These are phyloP conservation scores for Fusarium veterinarium DNA, from an alignment of 2,329 filamentous ascomycete species.

Conservation along the genomic window DNA sequence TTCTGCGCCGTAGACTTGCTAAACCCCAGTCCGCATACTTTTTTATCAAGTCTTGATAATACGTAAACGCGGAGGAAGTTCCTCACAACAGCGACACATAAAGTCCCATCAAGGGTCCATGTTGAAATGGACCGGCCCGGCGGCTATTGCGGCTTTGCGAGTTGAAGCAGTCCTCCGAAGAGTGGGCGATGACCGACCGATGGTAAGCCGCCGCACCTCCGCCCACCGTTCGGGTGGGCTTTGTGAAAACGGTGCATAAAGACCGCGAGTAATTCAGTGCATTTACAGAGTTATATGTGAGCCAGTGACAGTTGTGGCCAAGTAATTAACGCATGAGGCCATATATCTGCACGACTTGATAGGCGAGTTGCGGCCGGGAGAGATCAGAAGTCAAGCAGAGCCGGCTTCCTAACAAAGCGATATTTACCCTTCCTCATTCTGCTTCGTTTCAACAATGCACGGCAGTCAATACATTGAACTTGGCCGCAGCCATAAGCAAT, in stretches of 20 bases:
- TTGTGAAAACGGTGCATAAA: constrained; percentile 24
- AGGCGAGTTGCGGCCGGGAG: not conserved
- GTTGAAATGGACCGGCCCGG: constrained; percentile 44
- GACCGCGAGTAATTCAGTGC: constrained; percentile 6
- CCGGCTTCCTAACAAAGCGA: not conserved
- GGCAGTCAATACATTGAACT: not conserved
- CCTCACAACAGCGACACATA: constrained; percentile 7
- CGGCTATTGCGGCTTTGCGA: constrained; percentile 45
- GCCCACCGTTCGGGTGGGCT: constrained; percentile 18
- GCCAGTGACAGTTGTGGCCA: not conserved
- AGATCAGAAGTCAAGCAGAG: not conserved
- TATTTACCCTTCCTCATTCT: not conserved
- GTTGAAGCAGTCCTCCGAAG: constrained; percentile 30
- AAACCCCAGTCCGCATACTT: not conserved
- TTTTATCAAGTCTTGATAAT: not conserved
- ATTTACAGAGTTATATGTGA: not conserved
- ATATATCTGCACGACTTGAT: not conserved
- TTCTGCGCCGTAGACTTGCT: constrained; percentile 21
- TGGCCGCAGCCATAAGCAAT: constrained; percentile 12
- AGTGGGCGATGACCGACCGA: constrained; percentile 35
- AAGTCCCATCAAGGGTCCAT: constrained; percentile 21
- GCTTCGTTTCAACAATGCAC: constrained; percentile 16
- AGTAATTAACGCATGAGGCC: not conserved
- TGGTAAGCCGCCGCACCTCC: constrained; percentile 34
- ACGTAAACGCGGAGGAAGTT: not conserved